phyloP scores from a whole-genome alignment of 75 land plant genomes.

The Isoetes taiwanensis region DNA sequence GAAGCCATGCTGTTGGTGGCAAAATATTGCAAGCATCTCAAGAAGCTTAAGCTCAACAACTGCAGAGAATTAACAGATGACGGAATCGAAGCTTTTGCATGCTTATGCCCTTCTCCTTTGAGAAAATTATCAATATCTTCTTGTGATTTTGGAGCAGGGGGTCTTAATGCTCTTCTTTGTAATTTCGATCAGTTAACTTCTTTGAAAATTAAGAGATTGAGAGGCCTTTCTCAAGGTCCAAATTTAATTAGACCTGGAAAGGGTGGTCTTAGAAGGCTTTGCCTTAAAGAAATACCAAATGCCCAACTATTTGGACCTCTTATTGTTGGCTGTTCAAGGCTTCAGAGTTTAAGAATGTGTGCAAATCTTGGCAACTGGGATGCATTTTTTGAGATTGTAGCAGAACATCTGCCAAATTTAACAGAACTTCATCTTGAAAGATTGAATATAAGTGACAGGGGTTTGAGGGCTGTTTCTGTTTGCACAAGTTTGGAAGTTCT shows the following conservation, averaged over 20 bases:
- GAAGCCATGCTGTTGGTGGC: neutral
- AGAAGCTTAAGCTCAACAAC: neutral
- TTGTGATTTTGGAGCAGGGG: neutral
- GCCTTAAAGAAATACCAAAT: neutral
- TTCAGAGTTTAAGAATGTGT: neutral
- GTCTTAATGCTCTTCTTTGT: neutral
- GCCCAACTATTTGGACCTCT: neutral
- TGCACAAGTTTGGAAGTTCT: neutral
- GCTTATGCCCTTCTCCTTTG: neutral
- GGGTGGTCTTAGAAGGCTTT: neutral
- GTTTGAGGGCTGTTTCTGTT: neutral
- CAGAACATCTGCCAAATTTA: neutral
- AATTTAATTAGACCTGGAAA: neutral
- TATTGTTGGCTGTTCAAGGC: neutral
- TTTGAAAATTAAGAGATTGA: neutral
- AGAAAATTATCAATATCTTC: neutral
- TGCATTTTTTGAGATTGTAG: neutral
- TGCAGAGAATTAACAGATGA: neutral
- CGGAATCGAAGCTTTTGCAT: neutral
- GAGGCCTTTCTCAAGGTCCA: neutral
- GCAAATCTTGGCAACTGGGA: slow-evolving; percentile 1
- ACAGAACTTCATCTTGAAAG: neutral
- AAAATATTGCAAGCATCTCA: neutral
- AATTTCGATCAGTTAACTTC: neutral
- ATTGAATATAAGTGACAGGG: neutral